Percentiles rank a stretch among this genome's conserved stretches.
These are phyloP conservation scores for Sideroxylon spinosum DNA, from an alignment of 179 eudicot species.

Conservation along the genomic window DNA sequence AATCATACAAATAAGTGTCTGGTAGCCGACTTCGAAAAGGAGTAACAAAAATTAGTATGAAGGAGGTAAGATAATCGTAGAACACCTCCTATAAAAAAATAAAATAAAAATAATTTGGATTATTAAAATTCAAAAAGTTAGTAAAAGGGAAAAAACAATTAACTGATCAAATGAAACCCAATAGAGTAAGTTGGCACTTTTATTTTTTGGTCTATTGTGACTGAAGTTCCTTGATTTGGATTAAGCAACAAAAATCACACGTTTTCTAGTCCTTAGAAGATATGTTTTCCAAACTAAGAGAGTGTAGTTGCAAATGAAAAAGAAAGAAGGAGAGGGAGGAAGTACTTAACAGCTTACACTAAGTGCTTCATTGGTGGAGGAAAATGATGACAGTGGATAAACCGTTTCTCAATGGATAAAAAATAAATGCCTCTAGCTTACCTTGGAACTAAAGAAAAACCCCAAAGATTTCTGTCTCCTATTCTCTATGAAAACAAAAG, in stretches of 20 bases:
- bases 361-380: too few species aligned
- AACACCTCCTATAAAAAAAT: not conserved
- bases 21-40: not conserved
- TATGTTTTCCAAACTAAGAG: too few species aligned
- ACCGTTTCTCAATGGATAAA: not conserved
- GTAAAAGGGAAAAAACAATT: not conserved
- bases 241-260: not conserved
- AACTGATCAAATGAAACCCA: not conserved
- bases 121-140: not conserved
- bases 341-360: too few species aligned
- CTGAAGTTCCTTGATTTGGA: not conserved
- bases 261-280: too few species aligned
- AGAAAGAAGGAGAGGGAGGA: too few species aligned
- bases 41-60: not conserved
- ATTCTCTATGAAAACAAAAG: conserved; percentile 37
- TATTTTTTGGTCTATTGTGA: too few species aligned
- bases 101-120: not conserved
- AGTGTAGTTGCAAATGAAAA: too few species aligned
- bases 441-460: conserved; percentile 52
- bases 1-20: too few species aligned
- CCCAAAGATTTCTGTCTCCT: conserved; percentile 65
- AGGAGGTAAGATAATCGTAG: not conserved
- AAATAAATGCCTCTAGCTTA: conserved; percentile 19
- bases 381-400: too few species aligned
- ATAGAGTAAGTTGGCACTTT: too few species aligned